Conservation (phyloP, 371 early-diverging fungal species). For the Zancudomyces culisetae region DNA sequence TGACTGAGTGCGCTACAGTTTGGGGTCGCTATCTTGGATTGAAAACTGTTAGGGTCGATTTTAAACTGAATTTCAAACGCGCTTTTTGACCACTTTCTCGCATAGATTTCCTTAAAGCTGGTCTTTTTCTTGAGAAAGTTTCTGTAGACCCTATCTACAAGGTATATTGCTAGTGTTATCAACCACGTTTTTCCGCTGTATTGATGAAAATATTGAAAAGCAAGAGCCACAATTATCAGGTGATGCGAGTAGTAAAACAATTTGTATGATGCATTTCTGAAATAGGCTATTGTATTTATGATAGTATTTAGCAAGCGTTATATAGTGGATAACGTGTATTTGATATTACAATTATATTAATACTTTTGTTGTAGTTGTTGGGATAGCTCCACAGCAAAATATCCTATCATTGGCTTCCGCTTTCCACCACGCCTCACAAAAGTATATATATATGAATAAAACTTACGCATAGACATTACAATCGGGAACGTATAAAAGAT, state of each 20-base stretch:
- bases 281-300: conserved; percentile 18
- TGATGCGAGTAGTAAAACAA: conserved; percentile 58
- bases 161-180: conserved; percentile 31
- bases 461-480: not conserved
- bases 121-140: not conserved
- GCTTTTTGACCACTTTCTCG: not conserved
- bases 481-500: not conserved
- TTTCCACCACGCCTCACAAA: not conserved
- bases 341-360: conserved; percentile 7
- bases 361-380: too few relatives aligned
- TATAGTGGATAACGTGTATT: conserved; percentile 7
- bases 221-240: conserved; percentile 32
- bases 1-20: conserved; percentile 51
- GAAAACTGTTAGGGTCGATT: not conserved
- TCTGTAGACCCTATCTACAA: conserved; percentile 30
- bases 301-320: not conserved
- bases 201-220: conserved; percentile 41
- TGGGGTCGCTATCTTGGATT: not conserved
- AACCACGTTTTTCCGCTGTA: conserved; percentile 22
- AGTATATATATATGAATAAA: not conserved
- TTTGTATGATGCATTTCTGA: conserved; percentile 37
- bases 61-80: not conserved
- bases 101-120: not conserved
- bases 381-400: too few relatives aligned
- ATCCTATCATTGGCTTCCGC: too few relatives aligned